A percentile compares a stretch with the other conserved stretches of the same genome.
Conservation (phyloP, 805 yeast genomes). For the Kuraishia molischiana region DNA sequence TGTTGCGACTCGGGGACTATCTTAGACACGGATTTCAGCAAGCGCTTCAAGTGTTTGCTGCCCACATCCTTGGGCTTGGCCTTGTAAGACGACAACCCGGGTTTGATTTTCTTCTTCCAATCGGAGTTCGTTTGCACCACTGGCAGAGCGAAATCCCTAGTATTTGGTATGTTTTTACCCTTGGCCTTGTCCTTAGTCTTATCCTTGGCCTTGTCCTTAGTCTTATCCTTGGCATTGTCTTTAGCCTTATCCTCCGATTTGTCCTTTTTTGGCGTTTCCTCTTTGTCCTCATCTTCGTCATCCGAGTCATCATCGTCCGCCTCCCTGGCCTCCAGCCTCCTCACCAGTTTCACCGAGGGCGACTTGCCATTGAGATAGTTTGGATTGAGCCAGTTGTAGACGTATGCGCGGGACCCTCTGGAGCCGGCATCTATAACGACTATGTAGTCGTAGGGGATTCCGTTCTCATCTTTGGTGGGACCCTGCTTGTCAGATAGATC, state of each 20-base stretch:
- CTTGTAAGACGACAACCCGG: conserved; percentile 47
- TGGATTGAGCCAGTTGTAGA: conserved; percentile 46
- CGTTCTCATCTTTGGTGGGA: conserved; percentile 18
- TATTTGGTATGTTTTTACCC: not conserved
- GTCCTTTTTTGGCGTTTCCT: conserved; percentile 1
- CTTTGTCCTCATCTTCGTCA: conserved; percentile 27
- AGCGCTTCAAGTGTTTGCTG: conserved; percentile 35
- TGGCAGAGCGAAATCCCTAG: conserved; percentile 15
- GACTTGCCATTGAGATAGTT: conserved; percentile 12
- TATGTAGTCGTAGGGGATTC: conserved; percentile 49
- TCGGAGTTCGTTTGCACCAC: conserved; percentile 21
- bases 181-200: not conserved
- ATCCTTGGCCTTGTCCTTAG: conserved; percentile 14
- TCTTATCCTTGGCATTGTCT: conserved; percentile 34
- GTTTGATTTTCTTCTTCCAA: conserved; percentile 44
- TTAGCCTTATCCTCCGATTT: not conserved
- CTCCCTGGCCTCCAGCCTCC: conserved; percentile 6
- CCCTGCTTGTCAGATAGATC: not conserved
- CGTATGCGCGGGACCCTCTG: conserved; percentile 51
- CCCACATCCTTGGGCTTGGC: conserved; percentile 40
- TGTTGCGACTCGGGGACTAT: conserved; percentile 55
- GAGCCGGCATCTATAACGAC: conserved; percentile 60
- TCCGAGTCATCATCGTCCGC: conserved; percentile 9
- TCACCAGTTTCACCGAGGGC: conserved; percentile 9
- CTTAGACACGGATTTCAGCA: conserved; percentile 37